Evolutionary conservation across 352 stramenopile genomes (phyloP).

Genomic region (Phytophthora fragariae): DNA sequence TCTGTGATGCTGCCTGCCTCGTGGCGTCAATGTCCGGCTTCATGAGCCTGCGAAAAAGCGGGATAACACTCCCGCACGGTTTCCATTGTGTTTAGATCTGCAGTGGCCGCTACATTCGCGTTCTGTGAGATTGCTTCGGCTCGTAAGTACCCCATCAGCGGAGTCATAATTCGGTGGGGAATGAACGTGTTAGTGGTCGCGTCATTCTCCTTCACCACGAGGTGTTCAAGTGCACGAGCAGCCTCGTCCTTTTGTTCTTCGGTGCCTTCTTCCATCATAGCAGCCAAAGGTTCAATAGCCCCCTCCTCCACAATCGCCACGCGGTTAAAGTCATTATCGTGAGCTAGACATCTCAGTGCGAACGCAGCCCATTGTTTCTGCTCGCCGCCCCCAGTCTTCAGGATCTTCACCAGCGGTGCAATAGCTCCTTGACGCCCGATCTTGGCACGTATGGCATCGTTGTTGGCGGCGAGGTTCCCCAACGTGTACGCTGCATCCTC

Average conservation of each 20-base stretch:
- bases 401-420: background rate
- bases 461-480: background rate
- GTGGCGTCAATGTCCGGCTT: background rate
- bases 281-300: background rate
- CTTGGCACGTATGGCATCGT: background rate
- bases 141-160: slow-evolving; percentile 1
- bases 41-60: background rate
- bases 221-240: slow-evolving; percentile 2
- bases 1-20: background rate
- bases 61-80: slow-evolving; percentile 9
- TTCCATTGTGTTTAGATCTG: slow-evolving; percentile 9
- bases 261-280: background rate
- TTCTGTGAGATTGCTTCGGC: slow-evolving; percentile 12
- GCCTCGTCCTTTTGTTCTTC: slow-evolving; percentile 14
- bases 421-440: background rate
- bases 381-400: background rate
- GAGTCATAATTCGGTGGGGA: background rate
- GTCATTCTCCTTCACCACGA: background rate
- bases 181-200: background rate
- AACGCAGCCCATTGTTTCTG: slow-evolving; percentile 2
- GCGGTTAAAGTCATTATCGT: slow-evolving; percentile 7
- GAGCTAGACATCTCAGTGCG: slow-evolving; percentile 9
- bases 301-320: slow-evolving; percentile 11
- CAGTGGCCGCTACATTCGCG: background rate
- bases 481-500: slow-evolving; percentile 2